A percentile compares a stretch with the other conserved stretches of the same genome.
Conservation (phyloP, 441 rosid genomes). For the Gossypium trilobum region DNA sequence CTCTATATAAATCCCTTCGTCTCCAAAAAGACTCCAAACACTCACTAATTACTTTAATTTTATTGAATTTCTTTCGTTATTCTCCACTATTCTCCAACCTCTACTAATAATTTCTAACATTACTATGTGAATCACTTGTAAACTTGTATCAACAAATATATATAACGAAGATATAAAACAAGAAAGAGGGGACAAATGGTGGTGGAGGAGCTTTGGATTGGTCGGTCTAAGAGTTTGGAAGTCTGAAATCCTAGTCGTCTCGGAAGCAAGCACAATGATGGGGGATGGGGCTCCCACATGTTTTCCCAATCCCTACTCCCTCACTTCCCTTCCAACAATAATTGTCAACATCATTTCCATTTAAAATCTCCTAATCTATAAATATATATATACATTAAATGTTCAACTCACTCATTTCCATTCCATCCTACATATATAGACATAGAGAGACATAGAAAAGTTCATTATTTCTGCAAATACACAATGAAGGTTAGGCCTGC, state of each 20-base stretch:
- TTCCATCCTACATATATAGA: not conserved
- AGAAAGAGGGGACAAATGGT: not conserved
- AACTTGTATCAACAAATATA: not conserved
- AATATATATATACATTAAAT: not conserved
- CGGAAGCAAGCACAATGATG: slow-evolving; percentile 11
- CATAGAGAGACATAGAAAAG: not conserved
- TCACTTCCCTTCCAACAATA: slow-evolving; percentile 24
- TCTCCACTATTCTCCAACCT: too few species aligned
- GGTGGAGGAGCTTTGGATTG: not conserved
- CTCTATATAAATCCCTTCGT: too few species aligned
- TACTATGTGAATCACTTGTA: too few species aligned
- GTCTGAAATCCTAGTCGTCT: not conserved
- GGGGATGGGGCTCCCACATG: slow-evolving; percentile 22
- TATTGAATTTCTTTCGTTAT: too few species aligned
- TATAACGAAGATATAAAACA: not conserved
- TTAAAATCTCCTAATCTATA: not conserved
- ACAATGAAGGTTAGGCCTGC: slow-evolving; percentile 26
- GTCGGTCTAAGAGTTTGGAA: not conserved
- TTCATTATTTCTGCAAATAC: not conserved
- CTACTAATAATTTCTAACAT: too few species aligned
- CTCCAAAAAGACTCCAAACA: too few species aligned
- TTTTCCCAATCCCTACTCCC: not conserved
- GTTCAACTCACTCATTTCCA: slow-evolving; percentile 6
- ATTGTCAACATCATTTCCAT: slow-evolving; percentile 11
- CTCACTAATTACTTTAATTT: too few species aligned